These are phyloP conservation scores for Aspergillus eucalypticola DNA, from an alignment of 2,329 filamentous ascomycete species.

Conservation along the genomic window DNA sequence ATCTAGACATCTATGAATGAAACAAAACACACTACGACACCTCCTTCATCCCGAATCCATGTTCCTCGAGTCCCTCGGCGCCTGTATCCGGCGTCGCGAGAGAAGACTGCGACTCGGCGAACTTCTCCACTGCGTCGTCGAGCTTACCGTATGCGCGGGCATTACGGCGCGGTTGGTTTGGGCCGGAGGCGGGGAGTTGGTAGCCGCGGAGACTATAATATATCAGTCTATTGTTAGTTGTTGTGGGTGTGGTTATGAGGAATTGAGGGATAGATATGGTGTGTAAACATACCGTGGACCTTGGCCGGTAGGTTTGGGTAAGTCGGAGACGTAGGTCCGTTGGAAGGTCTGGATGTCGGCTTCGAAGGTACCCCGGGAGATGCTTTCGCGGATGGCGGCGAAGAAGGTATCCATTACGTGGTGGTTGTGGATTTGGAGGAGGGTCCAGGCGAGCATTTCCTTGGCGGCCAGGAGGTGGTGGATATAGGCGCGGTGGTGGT, in stretches of 20 bases:
- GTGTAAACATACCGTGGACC: slow-evolving; percentile 62
- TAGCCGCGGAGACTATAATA: slow-evolving; percentile 70
- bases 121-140: slow-evolving; percentile 50
- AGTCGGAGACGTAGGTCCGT: slow-evolving; percentile 64
- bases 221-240: slow-evolving; percentile 6
- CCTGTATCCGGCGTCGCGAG: slow-evolving; percentile 54
- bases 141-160: slow-evolving; percentile 66
- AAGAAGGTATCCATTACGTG: slow-evolving; percentile 74
- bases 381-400: slow-evolving; percentile 63
- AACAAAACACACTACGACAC: neutral
- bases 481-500: slow-evolving; percentile 83
- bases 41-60: slow-evolving; percentile 56
- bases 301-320: slow-evolving; percentile 74
- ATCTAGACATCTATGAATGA: neutral
- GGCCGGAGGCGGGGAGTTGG: slow-evolving; percentile 71
- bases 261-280: neutral
- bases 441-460: slow-evolving; percentile 94
- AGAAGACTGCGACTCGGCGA: slow-evolving; percentile 52
- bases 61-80: slow-evolving; percentile 55
- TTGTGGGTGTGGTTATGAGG: neutral
- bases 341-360: slow-evolving; percentile 62
- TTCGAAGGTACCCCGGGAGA: slow-evolving; percentile 59
- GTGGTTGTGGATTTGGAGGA: slow-evolving; percentile 92
- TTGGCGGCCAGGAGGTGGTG: slow-evolving; percentile 85
- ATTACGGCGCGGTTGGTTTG: slow-evolving; percentile 65